Evolutionary conservation across 2,329 filamentous ascomycete genomes (phyloP).

Genomic region (Pseudogymnoascus sp.): DNA sequence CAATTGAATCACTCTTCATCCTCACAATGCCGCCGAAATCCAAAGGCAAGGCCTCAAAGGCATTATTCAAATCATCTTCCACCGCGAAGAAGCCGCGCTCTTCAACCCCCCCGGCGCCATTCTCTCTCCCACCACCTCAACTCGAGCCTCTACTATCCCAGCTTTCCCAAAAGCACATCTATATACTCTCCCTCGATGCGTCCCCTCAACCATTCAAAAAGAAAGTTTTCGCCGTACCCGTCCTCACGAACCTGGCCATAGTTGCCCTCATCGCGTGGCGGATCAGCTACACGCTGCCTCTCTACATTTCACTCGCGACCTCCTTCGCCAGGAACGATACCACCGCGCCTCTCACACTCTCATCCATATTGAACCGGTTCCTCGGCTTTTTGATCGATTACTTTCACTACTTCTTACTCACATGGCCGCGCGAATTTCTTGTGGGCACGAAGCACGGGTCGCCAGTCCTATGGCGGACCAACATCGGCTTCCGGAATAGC

Average conservation of each 20-base stretch:
- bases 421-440: slow-evolving; percentile 68
- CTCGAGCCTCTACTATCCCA: slow-evolving; percentile 58
- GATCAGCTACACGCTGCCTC: slow-evolving; percentile 58
- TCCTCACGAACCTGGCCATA: slow-evolving; percentile 66
- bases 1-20: background rate
- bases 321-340: background rate
- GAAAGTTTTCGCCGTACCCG: slow-evolving; percentile 73
- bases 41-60: background rate
- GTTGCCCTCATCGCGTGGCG: slow-evolving; percentile 58
- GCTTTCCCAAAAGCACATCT: slow-evolving; percentile 63
- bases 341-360: background rate
- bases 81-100: slow-evolving; percentile 8
- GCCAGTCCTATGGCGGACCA: slow-evolving; percentile 66
- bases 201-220: slow-evolving; percentile 64
- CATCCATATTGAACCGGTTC: slow-evolving; percentile 38
- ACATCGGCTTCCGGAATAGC: slow-evolving; percentile 64
- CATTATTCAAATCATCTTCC: background rate
- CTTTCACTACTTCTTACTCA: slow-evolving; percentile 58
- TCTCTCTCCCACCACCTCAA: slow-evolving; percentile 54
- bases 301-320: slow-evolving; percentile 53
- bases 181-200: slow-evolving; percentile 76
- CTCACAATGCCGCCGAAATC: slow-evolving; percentile 1
- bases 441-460: slow-evolving; percentile 48
- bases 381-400: slow-evolving; percentile 68
- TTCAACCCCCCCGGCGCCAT: slow-evolving; percentile 49